Evolutionary conservation across 2,329 filamentous ascomycete species (phyloP).

Genomic region (Chalara sp.): DNA sequence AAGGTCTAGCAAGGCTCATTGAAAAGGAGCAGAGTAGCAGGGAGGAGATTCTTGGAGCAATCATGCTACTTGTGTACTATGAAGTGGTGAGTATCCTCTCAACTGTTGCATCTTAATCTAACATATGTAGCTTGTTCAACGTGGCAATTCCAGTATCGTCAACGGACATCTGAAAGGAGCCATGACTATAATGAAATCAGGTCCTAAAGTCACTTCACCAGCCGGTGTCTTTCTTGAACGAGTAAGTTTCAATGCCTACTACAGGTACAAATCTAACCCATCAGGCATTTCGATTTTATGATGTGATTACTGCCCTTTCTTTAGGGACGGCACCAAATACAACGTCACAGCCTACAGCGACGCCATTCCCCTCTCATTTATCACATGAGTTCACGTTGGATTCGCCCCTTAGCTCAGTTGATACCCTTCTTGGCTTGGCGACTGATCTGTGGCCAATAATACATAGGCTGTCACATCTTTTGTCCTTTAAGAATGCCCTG

Average conservation of each 20-base stretch:
- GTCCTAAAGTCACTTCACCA: slow-evolving; percentile 36
- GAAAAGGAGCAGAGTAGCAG: slow-evolving; percentile 40
- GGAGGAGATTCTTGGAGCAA: slow-evolving; percentile 53
- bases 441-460: slow-evolving; percentile 59
- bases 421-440: slow-evolving; percentile 48
- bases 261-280: slow-evolving; percentile 15
- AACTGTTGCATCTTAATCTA: slow-evolving; percentile 9
- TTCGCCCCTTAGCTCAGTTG: slow-evolving; percentile 42
- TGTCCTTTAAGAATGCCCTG: slow-evolving; percentile 45
- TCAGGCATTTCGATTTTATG: slow-evolving; percentile 58
- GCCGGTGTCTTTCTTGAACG: slow-evolving; percentile 52
- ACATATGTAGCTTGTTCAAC: slow-evolving; percentile 48
- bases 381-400: slow-evolving; percentile 33
- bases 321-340: slow-evolving; percentile 51
- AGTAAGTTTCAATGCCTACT: slow-evolving; percentile 30
- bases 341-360: slow-evolving; percentile 39
- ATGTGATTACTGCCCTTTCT: slow-evolving; percentile 56
- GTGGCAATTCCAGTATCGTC: slow-evolving; percentile 51
- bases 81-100: slow-evolving; percentile 45
- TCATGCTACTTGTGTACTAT: slow-evolving; percentile 57
- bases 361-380: slow-evolving; percentile 40
- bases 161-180: slow-evolving; percentile 55
- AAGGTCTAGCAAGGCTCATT: slow-evolving; percentile 49
- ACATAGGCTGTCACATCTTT: slow-evolving; percentile 50
- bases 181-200: slow-evolving; percentile 50